A percentile compares a stretch with the other conserved stretches of the same genome.
phyloP scores from a whole-genome alignment of 2,329 filamentous ascomycete genomes.

The Fusarium sp. region DNA sequence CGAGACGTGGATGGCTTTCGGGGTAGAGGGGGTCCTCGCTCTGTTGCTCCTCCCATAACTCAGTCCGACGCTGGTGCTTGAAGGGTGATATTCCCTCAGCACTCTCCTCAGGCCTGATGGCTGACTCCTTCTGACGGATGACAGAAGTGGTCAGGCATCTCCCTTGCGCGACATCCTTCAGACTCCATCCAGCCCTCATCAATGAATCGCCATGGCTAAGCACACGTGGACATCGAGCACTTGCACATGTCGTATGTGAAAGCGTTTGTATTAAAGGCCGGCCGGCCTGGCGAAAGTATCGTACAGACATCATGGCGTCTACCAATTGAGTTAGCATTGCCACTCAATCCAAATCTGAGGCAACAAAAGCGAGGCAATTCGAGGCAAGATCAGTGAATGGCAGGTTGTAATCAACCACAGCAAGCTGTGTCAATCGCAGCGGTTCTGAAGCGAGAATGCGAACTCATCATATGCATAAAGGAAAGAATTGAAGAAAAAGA shows the following conservation, averaged over 20 bases:
- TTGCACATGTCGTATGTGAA: conserved; percentile 18
- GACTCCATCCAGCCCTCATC: conserved; percentile 21
- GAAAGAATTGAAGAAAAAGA: not conserved
- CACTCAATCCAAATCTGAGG: conserved; percentile 9
- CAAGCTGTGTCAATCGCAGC: conserved; percentile 62
- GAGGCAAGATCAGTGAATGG: conserved; percentile 52
- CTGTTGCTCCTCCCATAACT: conserved; percentile 49
- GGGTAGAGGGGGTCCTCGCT: conserved; percentile 51
- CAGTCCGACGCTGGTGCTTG: conserved; percentile 51
- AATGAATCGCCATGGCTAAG: conserved; percentile 19
- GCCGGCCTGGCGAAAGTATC: conserved; percentile 52
- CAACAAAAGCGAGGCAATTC: conserved; percentile 19
- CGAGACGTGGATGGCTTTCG: conserved; percentile 52
- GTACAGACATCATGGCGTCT: conserved; percentile 54
- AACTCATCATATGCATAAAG: conserved; percentile 54
- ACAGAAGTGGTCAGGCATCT: conserved; percentile 41
- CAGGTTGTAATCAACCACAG: conserved; percentile 58
- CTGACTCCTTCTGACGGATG: conserved; percentile 5
- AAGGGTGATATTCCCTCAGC: conserved; percentile 49
- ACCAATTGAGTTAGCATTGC: conserved; percentile 35
- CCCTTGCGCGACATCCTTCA: conserved; percentile 3
- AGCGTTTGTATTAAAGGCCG: conserved; percentile 42
- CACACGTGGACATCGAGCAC: conserved; percentile 22
- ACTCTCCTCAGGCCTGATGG: conserved; percentile 28
- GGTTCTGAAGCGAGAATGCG: conserved; percentile 61